Conservation (phyloP, 1,284 basidiomycete genomes). For the Coniophora puteana region DNA sequence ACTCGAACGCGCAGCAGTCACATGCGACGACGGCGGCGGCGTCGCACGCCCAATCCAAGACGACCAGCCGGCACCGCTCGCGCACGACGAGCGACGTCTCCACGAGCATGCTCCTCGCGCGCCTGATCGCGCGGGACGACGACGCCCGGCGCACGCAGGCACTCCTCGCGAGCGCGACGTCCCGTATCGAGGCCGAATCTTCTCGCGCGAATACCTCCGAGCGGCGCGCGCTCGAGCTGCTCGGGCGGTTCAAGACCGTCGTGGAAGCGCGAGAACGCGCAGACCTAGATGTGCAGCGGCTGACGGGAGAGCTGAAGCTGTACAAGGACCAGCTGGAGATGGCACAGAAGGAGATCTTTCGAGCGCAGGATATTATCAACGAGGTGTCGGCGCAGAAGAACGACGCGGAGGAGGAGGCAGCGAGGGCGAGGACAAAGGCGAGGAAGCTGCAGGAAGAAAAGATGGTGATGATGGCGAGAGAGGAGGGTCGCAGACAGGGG, state of each 20-base stretch:
- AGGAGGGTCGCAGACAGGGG: slow-evolving; percentile 40
- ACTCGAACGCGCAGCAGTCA: too few species aligned
- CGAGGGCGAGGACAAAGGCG: slow-evolving; percentile 38
- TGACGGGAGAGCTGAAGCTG: slow-evolving; percentile 39
- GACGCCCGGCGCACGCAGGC: slow-evolving; percentile 36
- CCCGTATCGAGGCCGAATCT: slow-evolving; percentile 41
- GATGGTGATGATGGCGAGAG: slow-evolving; percentile 35
- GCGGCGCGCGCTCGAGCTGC: slow-evolving; percentile 39
- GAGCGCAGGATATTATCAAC: slow-evolving; percentile 44
- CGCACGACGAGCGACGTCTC: slow-evolving; percentile 23
- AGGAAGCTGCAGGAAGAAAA: slow-evolving; percentile 40
- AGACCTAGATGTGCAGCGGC: slow-evolving; percentile 36
- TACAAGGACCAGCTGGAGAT: slow-evolving; percentile 45
- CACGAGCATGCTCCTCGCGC: slow-evolving; percentile 30
- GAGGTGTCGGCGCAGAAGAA: slow-evolving; percentile 35
- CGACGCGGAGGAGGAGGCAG: slow-evolving; percentile 44
- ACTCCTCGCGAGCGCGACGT: slow-evolving; percentile 32
- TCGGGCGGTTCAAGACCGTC: slow-evolving; percentile 36
- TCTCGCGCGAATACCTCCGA: slow-evolving; percentile 43
- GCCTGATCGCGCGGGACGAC: slow-evolving; percentile 35
- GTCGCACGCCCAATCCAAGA: too few species aligned
- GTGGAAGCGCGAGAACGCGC: slow-evolving; percentile 38
- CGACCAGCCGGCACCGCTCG: slow-evolving; percentile 22
- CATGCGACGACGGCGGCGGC: too few species aligned
- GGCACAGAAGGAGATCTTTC: slow-evolving; percentile 42